phyloP scores from a whole-genome alignment of 108 stramenopile species.

The Discostella stelligeroides region DNA sequence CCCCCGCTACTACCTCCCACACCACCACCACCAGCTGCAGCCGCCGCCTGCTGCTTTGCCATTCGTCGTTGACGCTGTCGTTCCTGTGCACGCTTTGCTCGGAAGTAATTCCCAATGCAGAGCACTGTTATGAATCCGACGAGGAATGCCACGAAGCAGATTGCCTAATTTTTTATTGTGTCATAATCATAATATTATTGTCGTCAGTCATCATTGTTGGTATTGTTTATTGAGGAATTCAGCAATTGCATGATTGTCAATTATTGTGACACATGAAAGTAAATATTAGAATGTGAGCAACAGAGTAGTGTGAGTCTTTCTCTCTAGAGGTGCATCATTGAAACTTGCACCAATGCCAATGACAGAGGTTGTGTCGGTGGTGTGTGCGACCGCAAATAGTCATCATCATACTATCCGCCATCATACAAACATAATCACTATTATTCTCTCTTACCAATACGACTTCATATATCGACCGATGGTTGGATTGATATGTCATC shows the following conservation, averaged over 20 bases:
- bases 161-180: conserved; percentile 45
- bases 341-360: conserved; percentile 5
- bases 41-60: conserved; percentile 64
- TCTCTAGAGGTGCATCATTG: no score
- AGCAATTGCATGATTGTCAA: no score
- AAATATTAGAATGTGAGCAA: no score
- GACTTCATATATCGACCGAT: conserved; percentile 79
- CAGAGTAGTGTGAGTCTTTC: no score
- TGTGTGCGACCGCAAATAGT: no score
- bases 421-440: conserved; percentile 7
- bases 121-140: conserved; percentile 89
- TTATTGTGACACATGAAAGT: no score
- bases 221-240: no score
- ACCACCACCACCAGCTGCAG: conserved; percentile 23
- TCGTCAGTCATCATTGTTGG: no score
- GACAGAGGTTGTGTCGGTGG: no score
- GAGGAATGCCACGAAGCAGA: conserved; percentile 83
- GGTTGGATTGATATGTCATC: conserved; percentile 80
- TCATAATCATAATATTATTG: conserved; percentile 6
- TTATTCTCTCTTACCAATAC: conserved; percentile 59
- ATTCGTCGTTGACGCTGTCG: conserved; percentile 83
- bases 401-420: no score
- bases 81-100: conserved; percentile 89
- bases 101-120: conserved; percentile 89
- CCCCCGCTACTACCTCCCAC: conserved; percentile 9